Evolutionary conservation across 352 stramenopile species (phyloP).

Genomic region (Blastocystis sp.): DNA sequence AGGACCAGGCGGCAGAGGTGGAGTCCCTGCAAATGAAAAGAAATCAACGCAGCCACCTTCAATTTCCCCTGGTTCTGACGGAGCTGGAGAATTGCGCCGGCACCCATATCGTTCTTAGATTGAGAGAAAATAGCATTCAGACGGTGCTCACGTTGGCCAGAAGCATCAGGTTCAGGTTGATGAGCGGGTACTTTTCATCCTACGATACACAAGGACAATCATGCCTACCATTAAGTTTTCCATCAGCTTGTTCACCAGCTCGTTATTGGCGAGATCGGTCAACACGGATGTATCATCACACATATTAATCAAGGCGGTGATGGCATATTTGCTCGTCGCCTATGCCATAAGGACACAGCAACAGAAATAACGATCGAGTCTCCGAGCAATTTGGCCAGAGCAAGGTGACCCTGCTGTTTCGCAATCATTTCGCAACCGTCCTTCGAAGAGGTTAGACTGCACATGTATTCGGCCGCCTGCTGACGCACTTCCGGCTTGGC

Average conservation of each 20-base stretch:
- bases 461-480: slow-evolving; percentile 10
- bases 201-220: neutral
- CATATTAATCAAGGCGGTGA: slow-evolving; percentile 40
- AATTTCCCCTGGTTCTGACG: slow-evolving; percentile 27
- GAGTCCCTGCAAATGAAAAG: neutral
- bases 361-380: neutral
- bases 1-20: slow-evolving; percentile 20
- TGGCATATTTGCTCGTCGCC: slow-evolving; percentile 13
- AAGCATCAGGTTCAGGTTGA: slow-evolving; percentile 40
- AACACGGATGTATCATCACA: neutral
- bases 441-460: neutral
- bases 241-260: slow-evolving; percentile 39
- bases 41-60: neutral
- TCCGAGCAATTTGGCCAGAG: slow-evolving; percentile 3
- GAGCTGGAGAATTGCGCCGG: slow-evolving; percentile 7
- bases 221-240: slow-evolving; percentile 10
- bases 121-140: neutral
- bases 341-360: neutral
- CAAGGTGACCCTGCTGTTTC: neutral
- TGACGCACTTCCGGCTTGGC: neutral
- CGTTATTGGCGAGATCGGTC: slow-evolving; percentile 11
- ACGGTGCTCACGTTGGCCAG: slow-evolving; percentile 27
- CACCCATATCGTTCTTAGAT: slow-evolving; percentile 28
- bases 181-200: slow-evolving; percentile 2
- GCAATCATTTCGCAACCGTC: slow-evolving; percentile 30